These are phyloP conservation scores for Penicillium sp. DNA, from an alignment of 2,329 filamentous ascomycete genomes.

Conservation along the genomic window DNA sequence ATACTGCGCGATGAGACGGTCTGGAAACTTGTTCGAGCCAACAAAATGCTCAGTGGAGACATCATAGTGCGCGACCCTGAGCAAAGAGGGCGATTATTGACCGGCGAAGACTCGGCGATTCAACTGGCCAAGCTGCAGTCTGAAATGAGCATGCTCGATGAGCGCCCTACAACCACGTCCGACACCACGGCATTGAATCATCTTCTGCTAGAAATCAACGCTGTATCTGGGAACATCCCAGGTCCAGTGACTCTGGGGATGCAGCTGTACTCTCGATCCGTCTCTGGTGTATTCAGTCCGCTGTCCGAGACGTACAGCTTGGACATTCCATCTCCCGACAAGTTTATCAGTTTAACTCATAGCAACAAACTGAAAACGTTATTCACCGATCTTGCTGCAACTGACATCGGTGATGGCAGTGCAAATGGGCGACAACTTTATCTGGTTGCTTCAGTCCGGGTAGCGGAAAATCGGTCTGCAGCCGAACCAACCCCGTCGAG, in stretches of 20 bases:
- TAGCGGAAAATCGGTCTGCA: constrained; percentile 48
- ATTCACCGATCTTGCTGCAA: constrained; percentile 77
- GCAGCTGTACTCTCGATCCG: constrained; percentile 68
- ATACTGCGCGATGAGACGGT: constrained; percentile 80
- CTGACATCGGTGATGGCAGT: constrained; percentile 64
- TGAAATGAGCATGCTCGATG: constrained; percentile 88
- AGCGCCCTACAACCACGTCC: constrained; percentile 63
- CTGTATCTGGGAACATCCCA: constrained; percentile 71
- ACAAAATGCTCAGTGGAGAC: constrained; percentile 89
- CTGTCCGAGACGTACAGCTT: constrained; percentile 81
- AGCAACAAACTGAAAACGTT: constrained; percentile 73
- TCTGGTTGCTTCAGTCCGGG: constrained; percentile 74
- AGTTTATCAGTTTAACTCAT: constrained; percentile 60
- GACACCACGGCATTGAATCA: constrained; percentile 70
- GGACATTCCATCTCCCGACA: constrained; percentile 69
- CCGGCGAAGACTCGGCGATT: constrained; percentile 87
- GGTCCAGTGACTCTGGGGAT: constrained; percentile 72
- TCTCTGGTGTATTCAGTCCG: constrained; percentile 58
- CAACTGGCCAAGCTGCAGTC: constrained; percentile 89
- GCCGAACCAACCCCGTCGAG: constrained; percentile 22
- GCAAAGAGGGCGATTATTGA: constrained; percentile 78
- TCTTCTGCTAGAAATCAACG: constrained; percentile 79
- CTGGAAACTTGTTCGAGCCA: constrained; percentile 90
- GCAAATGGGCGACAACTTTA: constrained; percentile 67
- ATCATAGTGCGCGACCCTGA: constrained; percentile 89